A percentile compares a stretch with the other conserved stretches of the same genome.
These are phyloP conservation scores for Macrolepiota fuliginosa DNA, from an alignment of 768 basidiomycete species.

Conservation along the genomic window DNA sequence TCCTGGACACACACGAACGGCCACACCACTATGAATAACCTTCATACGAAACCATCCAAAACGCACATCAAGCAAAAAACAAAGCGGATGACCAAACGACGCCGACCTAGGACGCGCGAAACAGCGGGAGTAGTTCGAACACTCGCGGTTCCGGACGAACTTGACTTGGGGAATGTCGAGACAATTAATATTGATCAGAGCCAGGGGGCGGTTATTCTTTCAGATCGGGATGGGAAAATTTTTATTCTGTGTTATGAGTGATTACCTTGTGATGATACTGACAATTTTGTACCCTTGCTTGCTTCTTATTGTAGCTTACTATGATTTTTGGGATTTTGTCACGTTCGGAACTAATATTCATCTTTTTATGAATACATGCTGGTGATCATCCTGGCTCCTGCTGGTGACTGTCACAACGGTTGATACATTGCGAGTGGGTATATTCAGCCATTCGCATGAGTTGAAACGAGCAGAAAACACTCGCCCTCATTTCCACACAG, in stretches of 20 bases:
- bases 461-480: too few relatives aligned
- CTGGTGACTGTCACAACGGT: too few relatives aligned
- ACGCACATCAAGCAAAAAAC: conserved; percentile 18
- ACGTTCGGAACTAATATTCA: too few relatives aligned
- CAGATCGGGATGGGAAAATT: conserved; percentile 64
- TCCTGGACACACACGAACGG: conserved; percentile 1
- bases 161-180: conserved; percentile 65
- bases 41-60: background rate
- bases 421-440: too few relatives aligned
- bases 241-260: conserved; percentile 70
- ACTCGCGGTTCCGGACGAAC: conserved; percentile 59
- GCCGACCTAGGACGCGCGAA: conserved; percentile 13
- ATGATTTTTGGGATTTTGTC: too few relatives aligned
- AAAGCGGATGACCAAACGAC: conserved; percentile 10
- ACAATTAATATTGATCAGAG: conserved; percentile 79
- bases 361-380: too few relatives aligned
- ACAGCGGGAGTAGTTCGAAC: conserved; percentile 52
- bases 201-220: conserved; percentile 71
- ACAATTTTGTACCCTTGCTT: background rate
- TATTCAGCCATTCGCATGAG: too few relatives aligned
- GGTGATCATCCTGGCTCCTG: too few relatives aligned
- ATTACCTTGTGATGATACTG: background rate
- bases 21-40: background rate
- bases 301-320: too few relatives aligned
- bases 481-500: too few relatives aligned